A percentile compares a stretch with the other conserved stretches of the same genome.
These are phyloP conservation scores for Kuraishia floccosa DNA, from an alignment of 805 yeast genomes.

Conservation along the genomic window DNA sequence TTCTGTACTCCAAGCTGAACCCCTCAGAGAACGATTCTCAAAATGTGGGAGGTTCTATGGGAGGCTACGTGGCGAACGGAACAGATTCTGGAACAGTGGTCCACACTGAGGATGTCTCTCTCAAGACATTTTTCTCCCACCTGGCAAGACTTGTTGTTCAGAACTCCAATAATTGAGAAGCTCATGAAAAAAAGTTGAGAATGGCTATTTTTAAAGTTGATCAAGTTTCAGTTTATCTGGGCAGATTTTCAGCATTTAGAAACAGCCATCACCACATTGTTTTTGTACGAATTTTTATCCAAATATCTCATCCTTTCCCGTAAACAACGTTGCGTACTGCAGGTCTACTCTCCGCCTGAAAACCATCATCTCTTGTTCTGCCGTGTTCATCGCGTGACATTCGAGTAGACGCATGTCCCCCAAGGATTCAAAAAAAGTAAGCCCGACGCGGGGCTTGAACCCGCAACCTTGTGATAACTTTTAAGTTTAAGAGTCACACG, in stretches of 20 bases:
- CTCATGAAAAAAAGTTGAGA: not conserved
- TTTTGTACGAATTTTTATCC: no score
- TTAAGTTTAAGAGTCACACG: slow-evolving; percentile 4
- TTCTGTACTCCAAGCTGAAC: slow-evolving; percentile 86
- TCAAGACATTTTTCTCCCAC: slow-evolving; percentile 93
- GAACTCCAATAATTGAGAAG: slow-evolving; percentile 9
- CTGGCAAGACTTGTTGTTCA: slow-evolving; percentile 81
- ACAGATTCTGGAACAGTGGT: slow-evolving; percentile 58
- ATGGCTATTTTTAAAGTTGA: no score
- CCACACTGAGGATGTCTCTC: slow-evolving; percentile 90
- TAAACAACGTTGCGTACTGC: no score
- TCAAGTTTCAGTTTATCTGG: no score
- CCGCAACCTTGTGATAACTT: slow-evolving; percentile 4
- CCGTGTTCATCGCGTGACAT: no score
- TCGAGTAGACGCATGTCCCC: no score
- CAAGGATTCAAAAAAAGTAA: slow-evolving; percentile 2
- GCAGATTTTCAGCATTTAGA: no score
- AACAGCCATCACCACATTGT: no score
- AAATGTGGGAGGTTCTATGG: slow-evolving; percentile 29
- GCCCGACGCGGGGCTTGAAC: slow-evolving; percentile 5
- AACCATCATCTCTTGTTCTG: no score
- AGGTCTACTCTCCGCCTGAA: no score
- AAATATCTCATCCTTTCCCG: no score
- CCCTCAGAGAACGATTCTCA: slow-evolving; percentile 67
- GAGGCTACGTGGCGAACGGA: slow-evolving; percentile 29